A percentile compares a stretch with the other conserved stretches of the same genome.
These are phyloP conservation scores for Strobilomyces dryophilus DNA, from an alignment of 768 basidiomycete genomes.

Conservation along the genomic window DNA sequence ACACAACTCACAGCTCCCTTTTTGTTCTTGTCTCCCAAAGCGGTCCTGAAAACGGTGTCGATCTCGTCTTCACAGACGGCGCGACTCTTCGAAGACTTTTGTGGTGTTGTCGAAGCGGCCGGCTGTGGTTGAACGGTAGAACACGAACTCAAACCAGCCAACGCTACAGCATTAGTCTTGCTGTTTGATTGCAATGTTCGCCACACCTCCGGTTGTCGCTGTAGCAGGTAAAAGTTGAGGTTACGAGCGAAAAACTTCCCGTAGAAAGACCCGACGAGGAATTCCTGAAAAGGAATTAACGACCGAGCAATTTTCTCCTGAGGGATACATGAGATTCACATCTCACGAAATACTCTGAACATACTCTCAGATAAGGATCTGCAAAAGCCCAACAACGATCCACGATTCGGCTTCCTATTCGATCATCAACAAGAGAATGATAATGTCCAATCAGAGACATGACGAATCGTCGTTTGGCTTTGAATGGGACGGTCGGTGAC, in stretches of 20 bases:
- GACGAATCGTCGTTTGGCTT: slow-evolving; percentile 67
- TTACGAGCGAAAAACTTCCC: slow-evolving; percentile 85
- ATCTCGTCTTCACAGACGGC: slow-evolving; percentile 58
- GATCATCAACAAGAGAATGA: slow-evolving; percentile 79
- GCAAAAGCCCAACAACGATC: slow-evolving; percentile 89
- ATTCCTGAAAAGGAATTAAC: slow-evolving; percentile 64
- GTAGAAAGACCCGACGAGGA: slow-evolving; percentile 72
- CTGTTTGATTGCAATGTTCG: slow-evolving; percentile 54
- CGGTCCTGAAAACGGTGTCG: slow-evolving; percentile 62
- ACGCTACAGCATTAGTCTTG: slow-evolving; percentile 23
- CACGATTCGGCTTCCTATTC: slow-evolving; percentile 84
- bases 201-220: slow-evolving; percentile 84
- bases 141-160: slow-evolving; percentile 16
- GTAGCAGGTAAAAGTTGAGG: slow-evolving; percentile 72
- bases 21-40: slow-evolving; percentile 56
- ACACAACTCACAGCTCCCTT: slow-evolving; percentile 41
- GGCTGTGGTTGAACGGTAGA: neutral
- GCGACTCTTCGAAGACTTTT: slow-evolving; percentile 46
- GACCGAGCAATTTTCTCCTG: slow-evolving; percentile 92
- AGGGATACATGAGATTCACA: slow-evolving; percentile 1
- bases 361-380: slow-evolving; percentile 90
- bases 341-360: slow-evolving; percentile 1
- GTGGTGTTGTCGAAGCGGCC: neutral
- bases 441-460: slow-evolving; percentile 75
- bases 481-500: slow-evolving; percentile 58